Evolutionary conservation across 192 early-diverging fungal species (phyloP), one percentile per base, ranked within the genome.

Genomic region (Coemansia sp.): DNA sequence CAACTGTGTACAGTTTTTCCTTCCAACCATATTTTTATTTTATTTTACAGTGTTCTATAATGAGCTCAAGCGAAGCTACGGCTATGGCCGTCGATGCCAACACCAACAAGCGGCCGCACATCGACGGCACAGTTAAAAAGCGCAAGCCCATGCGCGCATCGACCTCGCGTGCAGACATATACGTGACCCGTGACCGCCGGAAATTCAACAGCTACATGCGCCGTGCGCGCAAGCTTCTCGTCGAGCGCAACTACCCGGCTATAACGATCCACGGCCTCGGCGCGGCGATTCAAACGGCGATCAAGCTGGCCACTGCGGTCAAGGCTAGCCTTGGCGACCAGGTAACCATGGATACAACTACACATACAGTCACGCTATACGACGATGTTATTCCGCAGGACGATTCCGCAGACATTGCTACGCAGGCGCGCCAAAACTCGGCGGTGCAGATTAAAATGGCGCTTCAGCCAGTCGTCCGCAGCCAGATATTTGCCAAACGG

Each of bases 231-330:
- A 89, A 80, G 65, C 72, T 90, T 6, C 64, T 94, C 9, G 59
- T 87, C 43, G 68, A 85, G 55, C 78, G 85, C 38, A 81, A 85
- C 49, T 85, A 71, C 21, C 78, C 85, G 1, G 71, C 64, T 18
- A 82, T 94, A 6, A 85, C 84, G 6, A 81, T 94, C 22, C 92
- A 92, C 56, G 92, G 87, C 19, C 81, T 94, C 38, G 91, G 92
- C 25, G 87, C 88, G 16, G 85, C 88, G 16, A 87, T 92, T 14
- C 80, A 81, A 19, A 81, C 81, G 21, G 86, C 91, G 0, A 83
- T 92, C 35, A 67, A 77, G 31, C 78, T 92, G 19, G 87, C 91
- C 12, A 68, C 88, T 58, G 73, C 80, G 3, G 59, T 89, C 42
- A 84, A 86, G 50, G 71, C 68, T n/a, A 69, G 82, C 10, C 70